These are phyloP conservation scores for Penicillium sp. DNA, from an alignment of 2,329 filamentous ascomycete genomes.

Conservation along the genomic window DNA sequence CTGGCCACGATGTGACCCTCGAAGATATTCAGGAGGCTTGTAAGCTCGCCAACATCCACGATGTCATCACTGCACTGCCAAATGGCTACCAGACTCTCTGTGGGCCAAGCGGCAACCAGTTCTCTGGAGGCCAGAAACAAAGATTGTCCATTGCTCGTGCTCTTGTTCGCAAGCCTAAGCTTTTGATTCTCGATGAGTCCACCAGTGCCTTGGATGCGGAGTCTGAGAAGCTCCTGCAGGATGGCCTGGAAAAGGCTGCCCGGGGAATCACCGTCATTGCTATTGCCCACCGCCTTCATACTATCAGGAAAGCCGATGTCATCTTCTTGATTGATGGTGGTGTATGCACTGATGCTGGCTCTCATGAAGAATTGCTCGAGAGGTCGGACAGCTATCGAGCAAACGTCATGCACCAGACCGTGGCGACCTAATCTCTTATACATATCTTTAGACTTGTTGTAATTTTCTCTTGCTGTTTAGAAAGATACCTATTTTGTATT, in stretches of 20 bases:
- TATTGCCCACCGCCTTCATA: slow-evolving; percentile 43
- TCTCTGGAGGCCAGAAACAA: slow-evolving; percentile 58
- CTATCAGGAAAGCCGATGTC: slow-evolving; percentile 66
- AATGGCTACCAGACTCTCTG: slow-evolving; percentile 55
- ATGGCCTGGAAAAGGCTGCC: slow-evolving; percentile 36
- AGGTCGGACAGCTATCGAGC: slow-evolving; percentile 41
- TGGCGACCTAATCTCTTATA: slow-evolving; percentile 22
- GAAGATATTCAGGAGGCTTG: slow-evolving; percentile 65
- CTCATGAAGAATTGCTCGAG: slow-evolving; percentile 57
- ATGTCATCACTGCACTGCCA: slow-evolving; percentile 60
- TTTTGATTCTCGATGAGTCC: slow-evolving; percentile 60
- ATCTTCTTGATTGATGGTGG: slow-evolving; percentile 75
- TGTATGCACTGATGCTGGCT: slow-evolving; percentile 59
- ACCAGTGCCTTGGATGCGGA: slow-evolving; percentile 58
- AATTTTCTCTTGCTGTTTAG: slow-evolving; percentile 4
- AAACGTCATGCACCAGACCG: slow-evolving; percentile 40
- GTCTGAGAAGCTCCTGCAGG: slow-evolving; percentile 49
- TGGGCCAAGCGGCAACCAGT: slow-evolving; percentile 51
- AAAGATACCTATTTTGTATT: background rate
- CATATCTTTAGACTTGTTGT: background rate
- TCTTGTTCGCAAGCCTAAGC: slow-evolving; percentile 52
- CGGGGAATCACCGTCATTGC: slow-evolving; percentile 39
- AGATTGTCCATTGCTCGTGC: slow-evolving; percentile 57
- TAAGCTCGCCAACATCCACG: slow-evolving; percentile 65
- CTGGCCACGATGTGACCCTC: slow-evolving; percentile 53